A percentile compares a stretch with the other conserved stretches of the same genome.
Evolutionary conservation across 2,329 filamentous ascomycete species (phyloP).

Genomic region (Cadophora sp.): DNA sequence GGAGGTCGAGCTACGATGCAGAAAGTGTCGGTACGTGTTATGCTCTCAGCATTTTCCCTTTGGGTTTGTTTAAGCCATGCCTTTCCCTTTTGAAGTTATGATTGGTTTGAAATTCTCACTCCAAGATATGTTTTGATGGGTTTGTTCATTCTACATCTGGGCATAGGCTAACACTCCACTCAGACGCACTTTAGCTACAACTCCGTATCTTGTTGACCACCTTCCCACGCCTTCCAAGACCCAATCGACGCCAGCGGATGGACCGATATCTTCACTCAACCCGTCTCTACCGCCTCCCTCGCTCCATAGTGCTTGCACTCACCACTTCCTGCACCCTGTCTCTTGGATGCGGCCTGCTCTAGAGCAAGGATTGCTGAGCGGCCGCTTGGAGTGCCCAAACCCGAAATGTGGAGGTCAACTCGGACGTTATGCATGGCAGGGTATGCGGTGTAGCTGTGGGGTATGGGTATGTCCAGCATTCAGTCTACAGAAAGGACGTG

Average conservation of each 20-base stretch:
- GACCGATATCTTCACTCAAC: constrained; percentile 40
- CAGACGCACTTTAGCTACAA: constrained; percentile 64
- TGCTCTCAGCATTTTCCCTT: neutral
- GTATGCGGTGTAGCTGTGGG: constrained; percentile 88
- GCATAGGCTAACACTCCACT: neutral
- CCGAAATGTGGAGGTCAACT: constrained; percentile 79
- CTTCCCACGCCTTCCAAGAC: constrained; percentile 46
- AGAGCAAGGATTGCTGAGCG: constrained; percentile 81
- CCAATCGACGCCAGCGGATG: constrained; percentile 26
- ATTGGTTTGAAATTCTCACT: neutral
- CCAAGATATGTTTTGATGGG: neutral
- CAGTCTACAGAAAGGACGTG: constrained; percentile 79
- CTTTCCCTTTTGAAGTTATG: neutral
- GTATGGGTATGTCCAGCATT: constrained; percentile 93
- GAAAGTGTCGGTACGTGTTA: constrained; percentile 75
- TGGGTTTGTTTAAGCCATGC: neutral
- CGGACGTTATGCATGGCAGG: constrained; percentile 96
- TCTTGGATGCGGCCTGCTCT: constrained; percentile 93
- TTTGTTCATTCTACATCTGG: neutral
- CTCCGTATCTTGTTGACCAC: constrained; percentile 65
- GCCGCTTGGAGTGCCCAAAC: constrained; percentile 84
- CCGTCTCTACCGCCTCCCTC: constrained; percentile 36
- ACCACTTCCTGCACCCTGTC: constrained; percentile 90
- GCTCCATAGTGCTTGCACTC: constrained; percentile 65
- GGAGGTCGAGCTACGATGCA: constrained; percentile 76